Base-by-base conservation (phyloP, 2,329 filamentous ascomycete species). In the Celoporthe dispersa region DNA sequence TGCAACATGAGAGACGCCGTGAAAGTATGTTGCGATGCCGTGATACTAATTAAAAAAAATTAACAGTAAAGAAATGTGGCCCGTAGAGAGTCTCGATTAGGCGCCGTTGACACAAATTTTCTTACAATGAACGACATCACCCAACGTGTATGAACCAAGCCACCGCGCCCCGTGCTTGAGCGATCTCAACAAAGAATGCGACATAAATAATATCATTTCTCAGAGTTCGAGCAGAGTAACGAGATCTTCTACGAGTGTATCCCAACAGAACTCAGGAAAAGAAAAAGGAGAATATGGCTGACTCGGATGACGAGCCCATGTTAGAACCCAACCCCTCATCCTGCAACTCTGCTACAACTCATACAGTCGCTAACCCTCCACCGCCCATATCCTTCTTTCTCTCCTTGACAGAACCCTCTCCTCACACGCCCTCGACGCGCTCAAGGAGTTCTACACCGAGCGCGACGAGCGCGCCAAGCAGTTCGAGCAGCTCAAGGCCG, bases 401-500 rank as follows among this genome's bases (percentile, higher is more conserved):
- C 16, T 44, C 3, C 28, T 66, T 9, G 25, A 16, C 22, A 91
- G 89, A 71, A 83, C 85, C 70, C 87, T 96, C 71, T 92, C 92
- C 7, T 82, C 86, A 51, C 84, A 87, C 72, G 86, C 92, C 3
- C 84, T 94, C 57, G 86, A 86, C 35, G 90, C 91, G n/a, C 84
- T 95, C 70, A 86, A 90, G 78, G 86, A 90, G 72, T 95, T 96
- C 81, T 91, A 93, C 76, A 82, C 84, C 62, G 93, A 95, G 79
- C 88, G 90, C 73, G 91, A 94, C 78, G 86, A 86, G 19, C 86
- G 87, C 69, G 83, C 85, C 70, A 87, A 90, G 75, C 86, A 87
- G 65, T 93, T 95, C 74, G 88, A 92, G 78, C 85, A 89, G 72
- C 82, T 95, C 66, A 90, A 90, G 79, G 81, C 83, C 14, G 83